phyloP scores from a whole-genome alignment of 805 yeast species.

The Hanseniaspora mollemarum region DNA sequence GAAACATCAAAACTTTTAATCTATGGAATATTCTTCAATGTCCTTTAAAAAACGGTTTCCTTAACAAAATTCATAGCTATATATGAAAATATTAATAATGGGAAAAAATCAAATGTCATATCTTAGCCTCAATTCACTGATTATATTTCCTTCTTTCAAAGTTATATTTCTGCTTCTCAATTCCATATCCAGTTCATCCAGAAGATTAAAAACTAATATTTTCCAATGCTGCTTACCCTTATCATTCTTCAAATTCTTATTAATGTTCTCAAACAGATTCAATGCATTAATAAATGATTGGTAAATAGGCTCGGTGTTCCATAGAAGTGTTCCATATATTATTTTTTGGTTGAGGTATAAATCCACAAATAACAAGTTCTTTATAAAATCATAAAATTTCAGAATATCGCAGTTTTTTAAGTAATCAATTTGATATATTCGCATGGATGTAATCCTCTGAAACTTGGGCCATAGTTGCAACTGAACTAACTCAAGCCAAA shows the following conservation, averaged over 20 bases:
- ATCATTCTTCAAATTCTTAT: not conserved
- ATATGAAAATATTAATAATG: no score
- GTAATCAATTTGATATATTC: not conserved
- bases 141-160: not conserved
- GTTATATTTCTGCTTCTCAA: not conserved
- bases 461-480: slow-evolving; percentile 75
- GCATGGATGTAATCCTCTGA: slow-evolving; percentile 33
- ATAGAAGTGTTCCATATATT: no score
- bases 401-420: not conserved
- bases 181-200: slow-evolving; percentile 2
- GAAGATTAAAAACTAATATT: slow-evolving; percentile 4
- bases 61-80: no score
- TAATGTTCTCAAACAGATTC: slow-evolving; percentile 56
- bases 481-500: slow-evolving; percentile 52
- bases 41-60: no score
- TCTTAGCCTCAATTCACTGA: not conserved
- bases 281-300: slow-evolving; percentile 58
- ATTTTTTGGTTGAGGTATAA: slow-evolving; percentile 26
- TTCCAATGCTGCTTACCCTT: slow-evolving; percentile 1
- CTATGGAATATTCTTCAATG: no score
- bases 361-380: slow-evolving; percentile 56
- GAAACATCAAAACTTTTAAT: no score
- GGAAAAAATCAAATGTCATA: not conserved
- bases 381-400: slow-evolving; percentile 52
- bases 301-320: slow-evolving; percentile 55